Evolutionary conservation across 768 basidiomycete genomes (phyloP).

Genomic region (Psilocybe subaeruginosa): DNA sequence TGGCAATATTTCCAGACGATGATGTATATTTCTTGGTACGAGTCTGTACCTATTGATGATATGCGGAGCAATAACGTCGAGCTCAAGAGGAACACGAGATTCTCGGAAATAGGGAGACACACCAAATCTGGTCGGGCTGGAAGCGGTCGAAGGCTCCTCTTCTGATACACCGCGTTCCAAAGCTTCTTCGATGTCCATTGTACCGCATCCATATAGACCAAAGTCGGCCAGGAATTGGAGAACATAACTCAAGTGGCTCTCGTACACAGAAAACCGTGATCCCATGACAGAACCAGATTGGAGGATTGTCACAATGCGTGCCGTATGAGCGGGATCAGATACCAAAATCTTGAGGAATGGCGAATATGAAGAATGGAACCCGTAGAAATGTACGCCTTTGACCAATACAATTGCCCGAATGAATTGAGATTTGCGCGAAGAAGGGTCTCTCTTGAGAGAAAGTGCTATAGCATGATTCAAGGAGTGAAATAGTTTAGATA

Average conservation of each 20-base stretch:
- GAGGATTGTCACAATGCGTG: conserved; percentile 74
- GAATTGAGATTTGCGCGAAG: conserved; percentile 57
- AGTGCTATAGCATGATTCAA: conserved; percentile 87
- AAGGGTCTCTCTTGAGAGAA: conserved; percentile 75
- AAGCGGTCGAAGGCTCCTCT: conserved; percentile 28
- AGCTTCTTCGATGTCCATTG: conserved; percentile 75
- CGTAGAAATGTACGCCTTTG: conserved; percentile 96
- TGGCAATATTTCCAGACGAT: conserved; percentile 75
- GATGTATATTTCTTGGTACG: conserved; percentile 58
- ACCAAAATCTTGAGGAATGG: conserved; percentile 90
- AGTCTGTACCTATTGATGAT: conserved; percentile 84
- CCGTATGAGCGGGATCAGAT: conserved; percentile 68
- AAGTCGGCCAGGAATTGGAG: conserved; percentile 96
- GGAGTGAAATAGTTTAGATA: conserved; percentile 67
- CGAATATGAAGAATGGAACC: conserved; percentile 81
- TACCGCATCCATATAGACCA: conserved; percentile 92
- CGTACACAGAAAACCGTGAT: conserved; percentile 78
- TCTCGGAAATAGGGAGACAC: conserved; percentile 65
- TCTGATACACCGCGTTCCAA: conserved; percentile 56
- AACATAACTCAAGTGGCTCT: conserved; percentile 86
- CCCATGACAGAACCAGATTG: conserved; percentile 84
- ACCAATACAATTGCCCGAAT: conserved; percentile 81
- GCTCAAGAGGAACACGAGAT: conserved; percentile 73
- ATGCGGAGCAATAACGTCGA: conserved; percentile 80
- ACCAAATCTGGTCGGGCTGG: conserved; percentile 34